Percentiles rank a stretch among this genome's conserved stretches.
Conservation (phyloP, 2,329 filamentous ascomycete genomes). For the Arthrobotrys musiformis region DNA sequence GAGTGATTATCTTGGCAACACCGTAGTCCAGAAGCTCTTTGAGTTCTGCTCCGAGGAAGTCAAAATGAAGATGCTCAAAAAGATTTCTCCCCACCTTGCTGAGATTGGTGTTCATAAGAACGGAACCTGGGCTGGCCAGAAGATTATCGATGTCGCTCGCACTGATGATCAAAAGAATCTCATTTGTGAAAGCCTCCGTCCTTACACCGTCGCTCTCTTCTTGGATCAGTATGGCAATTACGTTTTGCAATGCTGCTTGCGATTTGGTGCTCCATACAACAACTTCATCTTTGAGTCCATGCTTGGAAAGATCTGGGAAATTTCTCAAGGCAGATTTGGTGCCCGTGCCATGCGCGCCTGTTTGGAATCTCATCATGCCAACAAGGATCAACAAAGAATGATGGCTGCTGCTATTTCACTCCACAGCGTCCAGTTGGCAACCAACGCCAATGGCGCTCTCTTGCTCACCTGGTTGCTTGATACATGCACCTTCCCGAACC, state of each 20-base stretch:
- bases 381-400: constrained; percentile 94
- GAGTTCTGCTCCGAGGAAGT: constrained; percentile 92
- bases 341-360: constrained; percentile 96
- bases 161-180: constrained; percentile 81
- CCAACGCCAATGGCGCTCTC: constrained; percentile 93
- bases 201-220: constrained; percentile 91
- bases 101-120: constrained; percentile 99
- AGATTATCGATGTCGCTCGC: constrained; percentile 97
- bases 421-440: constrained; percentile 94
- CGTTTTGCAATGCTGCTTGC: constrained; percentile 93
- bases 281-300: constrained; percentile 99
- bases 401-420: constrained; percentile 94
- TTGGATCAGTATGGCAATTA: constrained; percentile 99
- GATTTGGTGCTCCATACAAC: constrained; percentile 88
- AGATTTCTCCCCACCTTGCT: constrained; percentile 90
- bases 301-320: constrained; percentile 92
- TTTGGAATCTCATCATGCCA: constrained; percentile 92
- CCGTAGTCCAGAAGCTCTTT: constrained; percentile 98
- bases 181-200: constrained; percentile 84
- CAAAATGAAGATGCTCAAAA: constrained; percentile 87
- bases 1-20: constrained; percentile 89
- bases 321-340: constrained; percentile 91
- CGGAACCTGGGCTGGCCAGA: constrained; percentile 98
- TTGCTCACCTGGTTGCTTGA: constrained; percentile 97
- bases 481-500: constrained; percentile 92